Percentiles rank a stretch among this genome's conserved stretches.
Evolutionary conservation across 768 basidiomycete genomes (phyloP).

Genomic region (Holtermannia corniformis): DNA sequence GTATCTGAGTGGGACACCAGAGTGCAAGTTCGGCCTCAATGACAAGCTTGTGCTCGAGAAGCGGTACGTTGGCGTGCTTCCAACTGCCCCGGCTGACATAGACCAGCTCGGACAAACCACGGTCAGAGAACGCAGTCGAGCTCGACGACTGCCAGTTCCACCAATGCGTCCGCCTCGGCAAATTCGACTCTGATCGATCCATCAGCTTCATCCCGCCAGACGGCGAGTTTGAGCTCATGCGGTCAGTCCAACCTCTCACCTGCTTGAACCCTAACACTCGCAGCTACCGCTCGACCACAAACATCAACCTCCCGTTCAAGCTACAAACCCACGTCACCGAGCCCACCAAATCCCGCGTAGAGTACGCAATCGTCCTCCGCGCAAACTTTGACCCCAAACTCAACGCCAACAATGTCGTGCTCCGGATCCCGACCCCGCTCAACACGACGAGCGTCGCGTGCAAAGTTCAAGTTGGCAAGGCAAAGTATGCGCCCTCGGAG

Average conservation of each 20-base stretch:
- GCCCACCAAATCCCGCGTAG: constrained; percentile 81
- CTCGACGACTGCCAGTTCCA: constrained; percentile 98
- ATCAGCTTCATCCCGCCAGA: constrained; percentile 98
- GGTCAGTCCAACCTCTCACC: constrained; percentile 47
- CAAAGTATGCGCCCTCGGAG: constrained; percentile 92
- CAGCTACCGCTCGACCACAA: constrained; percentile 91
- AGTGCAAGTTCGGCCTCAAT: constrained; percentile 97
- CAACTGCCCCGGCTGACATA: not conserved
- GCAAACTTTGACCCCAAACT: constrained; percentile 86
- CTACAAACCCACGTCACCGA: constrained; percentile 87
- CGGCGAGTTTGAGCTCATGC: constrained; percentile 98
- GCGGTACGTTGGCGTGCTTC: constrained; percentile 44
- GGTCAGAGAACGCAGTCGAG: constrained; percentile 61
- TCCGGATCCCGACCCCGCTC: constrained; percentile 90
- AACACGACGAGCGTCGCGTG: constrained; percentile 89
- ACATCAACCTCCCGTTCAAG: constrained; percentile 86
- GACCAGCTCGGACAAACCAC: constrained; percentile 22
- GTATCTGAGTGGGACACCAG: constrained; percentile 90
- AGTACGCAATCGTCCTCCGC: constrained; percentile 78
- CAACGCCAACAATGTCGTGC: constrained; percentile 80
- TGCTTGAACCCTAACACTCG: not conserved
- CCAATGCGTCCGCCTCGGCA: constrained; percentile 89
- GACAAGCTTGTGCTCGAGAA: constrained; percentile 97
- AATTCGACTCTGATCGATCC: constrained; percentile 85
- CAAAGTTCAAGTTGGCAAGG: constrained; percentile 85